These are phyloP conservation scores for Sporothrix curviconia DNA, from an alignment of 2,329 filamentous ascomycete species.

Conservation along the genomic window DNA sequence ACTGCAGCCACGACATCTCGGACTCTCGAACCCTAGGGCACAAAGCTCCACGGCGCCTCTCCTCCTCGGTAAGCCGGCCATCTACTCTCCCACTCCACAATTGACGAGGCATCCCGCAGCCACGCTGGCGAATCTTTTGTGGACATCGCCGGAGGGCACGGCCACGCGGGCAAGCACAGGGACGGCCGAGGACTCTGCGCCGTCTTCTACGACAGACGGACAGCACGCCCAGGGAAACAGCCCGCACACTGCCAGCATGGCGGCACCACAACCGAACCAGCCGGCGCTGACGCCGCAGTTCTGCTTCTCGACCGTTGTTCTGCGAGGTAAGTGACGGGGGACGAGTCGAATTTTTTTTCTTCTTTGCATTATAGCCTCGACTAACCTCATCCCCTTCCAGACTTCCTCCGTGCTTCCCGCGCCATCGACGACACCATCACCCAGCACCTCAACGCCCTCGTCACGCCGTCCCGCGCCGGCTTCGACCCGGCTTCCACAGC, in stretches of 20 bases:
- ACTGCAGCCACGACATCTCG: too few species aligned
- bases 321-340: constrained; percentile 51
- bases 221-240: not conserved
- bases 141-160: constrained; percentile 13
- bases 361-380: not conserved
- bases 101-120: not conserved
- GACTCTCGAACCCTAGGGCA: too few species aligned
- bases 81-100: too few species aligned
- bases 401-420: constrained; percentile 84
- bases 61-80: too few species aligned
- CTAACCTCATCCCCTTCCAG: constrained; percentile 42
- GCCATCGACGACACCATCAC: constrained; percentile 89
- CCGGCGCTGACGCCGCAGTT: constrained; percentile 64
- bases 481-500: constrained; percentile 79
- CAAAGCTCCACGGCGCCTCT: too few species aligned
- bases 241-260: constrained; percentile 20
- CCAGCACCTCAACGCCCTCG: constrained; percentile 84
- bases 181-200: not conserved
- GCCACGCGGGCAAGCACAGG: not conserved
- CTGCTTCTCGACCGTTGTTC: constrained; percentile 64
- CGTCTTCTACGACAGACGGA: not conserved
- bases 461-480: constrained; percentile 62
- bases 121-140: constrained; percentile 17
- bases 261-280: constrained; percentile 21
- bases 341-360: too few species aligned